These are phyloP conservation scores for Loxodes magnus DNA, from an alignment of 73 alveolate species.

Conservation along the genomic window DNA sequence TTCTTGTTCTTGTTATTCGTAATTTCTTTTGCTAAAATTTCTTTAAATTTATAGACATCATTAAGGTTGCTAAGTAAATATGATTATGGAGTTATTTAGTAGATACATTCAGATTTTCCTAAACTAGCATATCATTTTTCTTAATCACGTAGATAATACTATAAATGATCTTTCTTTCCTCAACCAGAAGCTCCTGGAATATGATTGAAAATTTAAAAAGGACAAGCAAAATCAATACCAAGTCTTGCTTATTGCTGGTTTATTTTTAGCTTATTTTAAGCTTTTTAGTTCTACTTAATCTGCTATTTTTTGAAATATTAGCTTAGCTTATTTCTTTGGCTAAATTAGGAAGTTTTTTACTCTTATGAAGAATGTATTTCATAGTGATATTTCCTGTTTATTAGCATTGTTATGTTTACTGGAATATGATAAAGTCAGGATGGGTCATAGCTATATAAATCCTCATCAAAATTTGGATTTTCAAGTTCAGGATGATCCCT, in stretches of 20 bases:
- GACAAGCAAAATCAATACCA: constrained; percentile 15
- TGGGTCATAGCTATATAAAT: no score
- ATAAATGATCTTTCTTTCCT: constrained; percentile 5
- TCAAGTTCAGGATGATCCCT: no score
- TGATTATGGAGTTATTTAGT: not conserved
- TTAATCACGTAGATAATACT: constrained; percentile 5
- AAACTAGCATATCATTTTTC: not conserved
- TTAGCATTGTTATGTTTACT: no score
- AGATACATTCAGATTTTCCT: not conserved
- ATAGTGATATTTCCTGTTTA: no score
- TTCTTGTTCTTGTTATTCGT: not conserved
- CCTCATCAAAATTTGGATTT: no score
- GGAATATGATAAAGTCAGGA: no score
- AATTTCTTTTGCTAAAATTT: not conserved
- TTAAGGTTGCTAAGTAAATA: not conserved
- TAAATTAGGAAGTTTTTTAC: no score
- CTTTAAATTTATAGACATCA: not conserved
- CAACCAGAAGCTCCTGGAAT: constrained; percentile 14
- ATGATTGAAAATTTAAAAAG: not conserved
- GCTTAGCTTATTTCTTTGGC: no score
- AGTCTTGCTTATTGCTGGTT: constrained; percentile 12
- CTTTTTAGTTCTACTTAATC: no score
- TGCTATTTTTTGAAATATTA: no score
- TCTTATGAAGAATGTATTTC: no score
- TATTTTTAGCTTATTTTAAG: no score